Evolutionary conservation across 768 basidiomycete species (phyloP), one percentile per base, ranked within the genome.

Genomic region (Hirschioporus abietinus): DNA sequence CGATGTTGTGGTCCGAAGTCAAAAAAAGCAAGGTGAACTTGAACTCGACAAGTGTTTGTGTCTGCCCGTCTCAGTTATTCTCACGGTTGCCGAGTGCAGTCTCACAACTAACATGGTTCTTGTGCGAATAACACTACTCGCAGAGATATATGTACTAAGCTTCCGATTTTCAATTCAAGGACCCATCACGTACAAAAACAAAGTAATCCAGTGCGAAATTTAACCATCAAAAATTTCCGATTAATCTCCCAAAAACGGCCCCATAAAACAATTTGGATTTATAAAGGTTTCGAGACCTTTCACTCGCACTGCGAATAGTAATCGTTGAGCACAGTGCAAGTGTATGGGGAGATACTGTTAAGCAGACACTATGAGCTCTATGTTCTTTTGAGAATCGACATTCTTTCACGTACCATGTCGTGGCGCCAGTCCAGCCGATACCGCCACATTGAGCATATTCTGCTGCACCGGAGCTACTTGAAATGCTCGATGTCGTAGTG

Each of bases 381-480:
- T 9, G 30, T 15, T 25, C 23, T 8, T 24, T 17, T 6, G 30
- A 61, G 2, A n/a, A 7, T 61, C 15, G 4, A 61, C 60, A 9
- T 3, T 25, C 24, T 5, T 1, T 25, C 10, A 61, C 60, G 18
- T 23, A 61, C 60, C 60, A 61, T 61, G 60, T 61, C 24, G 30
- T 34, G 23, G 25, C 17, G 24, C 60, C 60, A 34, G 60, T 34
- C 60, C 60, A 61, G 10, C 60, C 60, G 9, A 61, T 61, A 17
- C 60, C 60, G 17, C 60, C 60, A 61, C 60, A 61, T 34, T 61
- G 60, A 3, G 25, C 60, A 23, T 61, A 61, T 17, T 61, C 5
- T 25, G 60, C 60, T 6, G 30, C 60, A 18, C 60, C 60, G 9
- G 60, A 25, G 60, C 5, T 61, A 17, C 25, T 25, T 17, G 60